Conservation (phyloP, 2,329 filamentous ascomycete genomes). For the Xylaria sp. region DNA sequence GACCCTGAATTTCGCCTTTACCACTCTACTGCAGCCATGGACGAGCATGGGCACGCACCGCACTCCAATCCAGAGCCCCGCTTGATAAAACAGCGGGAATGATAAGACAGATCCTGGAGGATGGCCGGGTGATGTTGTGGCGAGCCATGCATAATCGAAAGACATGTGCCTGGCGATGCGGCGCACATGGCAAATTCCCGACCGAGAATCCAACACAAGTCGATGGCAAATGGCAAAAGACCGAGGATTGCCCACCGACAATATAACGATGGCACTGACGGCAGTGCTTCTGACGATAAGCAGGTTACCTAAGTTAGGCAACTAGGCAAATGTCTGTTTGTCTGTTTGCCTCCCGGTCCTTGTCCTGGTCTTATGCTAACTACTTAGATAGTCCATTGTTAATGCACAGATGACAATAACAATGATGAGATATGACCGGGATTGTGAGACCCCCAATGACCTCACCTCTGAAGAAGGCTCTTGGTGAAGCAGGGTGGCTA, state of each 20-base stretch:
- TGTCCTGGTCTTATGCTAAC: slow-evolving; percentile 4
- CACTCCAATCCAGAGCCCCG: not conserved
- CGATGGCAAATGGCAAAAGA: slow-evolving; percentile 15
- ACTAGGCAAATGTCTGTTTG: not conserved
- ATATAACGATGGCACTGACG: slow-evolving; percentile 17
- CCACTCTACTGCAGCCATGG: not conserved
- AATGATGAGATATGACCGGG: slow-evolving; percentile 32
- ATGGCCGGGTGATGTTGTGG: slow-evolving; percentile 10
- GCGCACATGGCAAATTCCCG: slow-evolving; percentile 35
- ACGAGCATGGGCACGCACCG: not conserved
- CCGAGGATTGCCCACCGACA: slow-evolving; percentile 20
- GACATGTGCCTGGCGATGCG: slow-evolving; percentile 31
- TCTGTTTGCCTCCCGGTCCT: not conserved
- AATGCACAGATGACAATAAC: slow-evolving; percentile 5
- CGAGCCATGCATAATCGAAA: slow-evolving; percentile 28
- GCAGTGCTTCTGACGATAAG: not conserved
- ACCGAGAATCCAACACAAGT: slow-evolving; percentile 11
- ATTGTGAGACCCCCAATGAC: slow-evolving; percentile 26
- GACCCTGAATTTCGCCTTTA: slow-evolving; percentile 32
- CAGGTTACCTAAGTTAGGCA: not conserved
- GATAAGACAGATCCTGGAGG: slow-evolving; percentile 26
- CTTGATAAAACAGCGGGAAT: slow-evolving; percentile 14
- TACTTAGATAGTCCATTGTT: not conserved
- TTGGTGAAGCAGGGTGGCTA: not conserved
- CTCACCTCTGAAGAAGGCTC: slow-evolving; percentile 8